Conservation (phyloP, 495 filamentous ascomycete species). For the Tetracladium setigerum region DNA sequence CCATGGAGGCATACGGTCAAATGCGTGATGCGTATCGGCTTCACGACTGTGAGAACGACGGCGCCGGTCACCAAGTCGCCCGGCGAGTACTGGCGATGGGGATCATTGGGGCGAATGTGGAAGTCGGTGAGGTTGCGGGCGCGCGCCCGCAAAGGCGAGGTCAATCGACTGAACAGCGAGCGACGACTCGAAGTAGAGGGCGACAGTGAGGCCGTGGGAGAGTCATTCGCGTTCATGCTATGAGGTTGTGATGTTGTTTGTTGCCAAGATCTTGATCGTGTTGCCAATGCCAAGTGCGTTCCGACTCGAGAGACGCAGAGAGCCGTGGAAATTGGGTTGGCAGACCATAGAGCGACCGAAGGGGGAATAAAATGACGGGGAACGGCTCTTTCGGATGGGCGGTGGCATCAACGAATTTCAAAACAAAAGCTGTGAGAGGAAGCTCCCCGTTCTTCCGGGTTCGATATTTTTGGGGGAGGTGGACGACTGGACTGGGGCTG, state of each 20-base stretch:
- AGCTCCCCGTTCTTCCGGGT: too few species aligned
- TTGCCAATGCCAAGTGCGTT: too few species aligned
- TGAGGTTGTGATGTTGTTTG: constrained; percentile 7
- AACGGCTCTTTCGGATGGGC: too few species aligned
- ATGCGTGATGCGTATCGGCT: constrained; percentile 83
- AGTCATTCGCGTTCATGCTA: constrained; percentile 23
- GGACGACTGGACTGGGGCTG: too few species aligned
- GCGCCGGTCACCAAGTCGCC: constrained; percentile 59
- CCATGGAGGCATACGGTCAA: constrained; percentile 82
- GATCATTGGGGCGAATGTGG: constrained; percentile 73
- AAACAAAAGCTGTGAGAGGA: too few species aligned
- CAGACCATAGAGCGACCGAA: too few species aligned
- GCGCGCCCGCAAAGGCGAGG: constrained; percentile 50
- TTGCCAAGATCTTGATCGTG: constrained; percentile 20
- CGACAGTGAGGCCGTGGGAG: constrained; percentile 13
- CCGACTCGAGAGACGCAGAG: too few species aligned
- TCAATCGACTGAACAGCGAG: constrained; percentile 51
- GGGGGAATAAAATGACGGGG: too few species aligned
- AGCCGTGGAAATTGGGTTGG: too few species aligned
- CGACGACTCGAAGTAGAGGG: constrained; percentile 18
- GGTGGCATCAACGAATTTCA: too few species aligned
- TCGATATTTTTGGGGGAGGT: too few species aligned
- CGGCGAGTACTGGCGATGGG: constrained; percentile 75
- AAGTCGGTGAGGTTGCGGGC: constrained; percentile 71
- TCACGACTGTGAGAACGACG: constrained; percentile 73